Conservation (phyloP, 2,329 filamentous ascomycete species). For the Orbilia quercus region DNA sequence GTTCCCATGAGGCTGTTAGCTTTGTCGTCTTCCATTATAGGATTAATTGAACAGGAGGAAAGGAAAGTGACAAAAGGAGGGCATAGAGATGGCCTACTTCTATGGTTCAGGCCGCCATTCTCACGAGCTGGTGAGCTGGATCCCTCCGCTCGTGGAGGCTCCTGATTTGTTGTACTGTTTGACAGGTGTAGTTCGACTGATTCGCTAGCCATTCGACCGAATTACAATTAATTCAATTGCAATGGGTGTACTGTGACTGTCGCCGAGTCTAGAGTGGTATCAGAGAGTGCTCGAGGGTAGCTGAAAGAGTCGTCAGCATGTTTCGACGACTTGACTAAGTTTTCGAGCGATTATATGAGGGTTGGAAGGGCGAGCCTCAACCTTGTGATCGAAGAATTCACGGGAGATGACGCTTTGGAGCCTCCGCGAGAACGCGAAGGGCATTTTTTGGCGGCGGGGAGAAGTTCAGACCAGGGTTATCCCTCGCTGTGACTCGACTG, state of each 20-base stretch:
- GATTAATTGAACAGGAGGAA: neutral
- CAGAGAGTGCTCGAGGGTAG: neutral
- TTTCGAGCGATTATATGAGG: slow-evolving; percentile 1
- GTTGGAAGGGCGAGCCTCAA: neutral
- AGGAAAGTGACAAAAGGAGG: slow-evolving; percentile 18
- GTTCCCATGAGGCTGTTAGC: slow-evolving; percentile 54
- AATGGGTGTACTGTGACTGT: neutral
- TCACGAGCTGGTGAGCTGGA: slow-evolving; percentile 32
- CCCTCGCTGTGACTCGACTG: slow-evolving; percentile 6
- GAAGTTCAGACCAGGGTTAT: slow-evolving; percentile 8
- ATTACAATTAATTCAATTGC: no score
- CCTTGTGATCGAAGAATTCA: slow-evolving; percentile 15
- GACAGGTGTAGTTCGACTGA: slow-evolving; percentile 29
- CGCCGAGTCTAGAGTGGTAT: neutral
- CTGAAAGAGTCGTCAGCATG: neutral
- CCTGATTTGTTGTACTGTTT: slow-evolving; percentile 37
- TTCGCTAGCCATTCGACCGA: slow-evolving; percentile 53
- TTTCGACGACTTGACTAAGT: slow-evolving; percentile 2
- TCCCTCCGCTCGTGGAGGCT: slow-evolving; percentile 21
- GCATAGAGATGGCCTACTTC: slow-evolving; percentile 16
- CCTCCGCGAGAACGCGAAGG: slow-evolving; percentile 43
- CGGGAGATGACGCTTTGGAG: slow-evolving; percentile 9
- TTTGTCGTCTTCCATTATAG: slow-evolving; percentile 10
- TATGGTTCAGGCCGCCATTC: slow-evolving; percentile 6
- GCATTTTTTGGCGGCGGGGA: no score